phyloP scores from a whole-genome alignment of 2,329 filamentous ascomycete genomes.

The Beauveria rudraprayagi region DNA sequence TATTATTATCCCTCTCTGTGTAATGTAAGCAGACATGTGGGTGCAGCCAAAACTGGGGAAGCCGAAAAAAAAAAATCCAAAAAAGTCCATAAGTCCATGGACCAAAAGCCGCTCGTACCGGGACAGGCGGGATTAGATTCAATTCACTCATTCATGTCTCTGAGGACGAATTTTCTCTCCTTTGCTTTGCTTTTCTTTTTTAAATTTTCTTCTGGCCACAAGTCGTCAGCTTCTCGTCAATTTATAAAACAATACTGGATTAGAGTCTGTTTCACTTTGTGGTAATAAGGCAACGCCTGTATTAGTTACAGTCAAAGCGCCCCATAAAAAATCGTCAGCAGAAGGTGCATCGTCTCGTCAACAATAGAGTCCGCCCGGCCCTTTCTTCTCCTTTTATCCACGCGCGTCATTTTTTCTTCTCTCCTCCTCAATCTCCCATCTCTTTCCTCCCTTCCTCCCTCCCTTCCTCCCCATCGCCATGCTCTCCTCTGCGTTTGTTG shows the following conservation, averaged over 20 bases:
- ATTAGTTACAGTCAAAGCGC: not conserved
- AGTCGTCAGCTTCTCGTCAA: no score
- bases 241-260: not conserved
- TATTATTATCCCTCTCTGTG: not conserved
- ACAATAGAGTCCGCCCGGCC: not conserved
- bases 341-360: not conserved
- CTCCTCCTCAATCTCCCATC: not conserved
- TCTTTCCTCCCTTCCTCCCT: not conserved
- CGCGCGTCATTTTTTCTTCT: not conserved
- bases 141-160: not conserved
- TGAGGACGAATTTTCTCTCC: not conserved
- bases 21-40: not conserved
- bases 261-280: not conserved
- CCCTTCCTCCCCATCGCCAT: not conserved
- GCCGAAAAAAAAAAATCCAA: no score
- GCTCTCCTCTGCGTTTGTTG: not conserved
- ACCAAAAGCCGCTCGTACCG: not conserved
- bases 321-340: constrained; percentile 7
- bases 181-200: not conserved
- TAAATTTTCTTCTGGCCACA: no score
- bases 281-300: not conserved
- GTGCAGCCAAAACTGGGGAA: not conserved
- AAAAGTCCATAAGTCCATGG: not conserved
- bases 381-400: not conserved
- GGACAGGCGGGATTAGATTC: not conserved